Percentiles rank a stretch among this genome's conserved stretches.
These are phyloP conservation scores for Fraxinus velutina DNA, from an alignment of 305 asterid genomes.

Conservation along the genomic window DNA sequence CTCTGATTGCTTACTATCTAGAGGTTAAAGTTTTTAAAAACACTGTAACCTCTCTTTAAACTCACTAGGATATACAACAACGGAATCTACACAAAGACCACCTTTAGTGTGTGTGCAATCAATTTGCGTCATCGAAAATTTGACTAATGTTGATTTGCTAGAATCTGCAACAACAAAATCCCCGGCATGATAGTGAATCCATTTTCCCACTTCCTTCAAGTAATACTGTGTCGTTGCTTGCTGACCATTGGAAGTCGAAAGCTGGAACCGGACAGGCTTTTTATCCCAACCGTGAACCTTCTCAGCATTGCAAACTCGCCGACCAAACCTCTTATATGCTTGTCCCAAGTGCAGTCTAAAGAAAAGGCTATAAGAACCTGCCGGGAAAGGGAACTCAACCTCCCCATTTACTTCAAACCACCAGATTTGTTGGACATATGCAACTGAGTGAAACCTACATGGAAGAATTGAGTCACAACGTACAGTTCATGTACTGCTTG, in stretches of 20 bases:
- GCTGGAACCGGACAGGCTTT: conserved; percentile 71
- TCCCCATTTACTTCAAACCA: conserved; percentile 90
- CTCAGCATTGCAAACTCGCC: conserved; percentile 52
- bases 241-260: conserved; percentile 74
- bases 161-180: conserved; percentile 51
- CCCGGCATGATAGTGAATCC: conserved; percentile 71
- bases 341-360: conserved; percentile 77
- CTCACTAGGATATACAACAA: conserved; percentile 53
- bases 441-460: conserved; percentile 60
- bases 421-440: conserved; percentile 93
- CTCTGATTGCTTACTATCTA: background rate
- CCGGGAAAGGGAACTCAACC: conserved; percentile 75
- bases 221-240: conserved; percentile 64
- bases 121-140: conserved; percentile 86
- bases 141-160: conserved; percentile 48
- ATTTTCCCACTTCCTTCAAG: conserved; percentile 71
- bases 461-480: background rate
- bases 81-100: conserved; percentile 88
- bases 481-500: conserved; percentile 3
- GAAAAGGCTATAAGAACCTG: conserved; percentile 69
- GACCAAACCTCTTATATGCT: conserved; percentile 54
- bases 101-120: conserved; percentile 96
- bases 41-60: conserved; percentile 42
- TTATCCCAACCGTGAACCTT: conserved; percentile 88
- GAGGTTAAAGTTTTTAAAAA: conserved; percentile 25